Evolutionary conservation across 2,329 filamentous ascomycete species (phyloP).

Genomic region (Neurospora sp.): DNA sequence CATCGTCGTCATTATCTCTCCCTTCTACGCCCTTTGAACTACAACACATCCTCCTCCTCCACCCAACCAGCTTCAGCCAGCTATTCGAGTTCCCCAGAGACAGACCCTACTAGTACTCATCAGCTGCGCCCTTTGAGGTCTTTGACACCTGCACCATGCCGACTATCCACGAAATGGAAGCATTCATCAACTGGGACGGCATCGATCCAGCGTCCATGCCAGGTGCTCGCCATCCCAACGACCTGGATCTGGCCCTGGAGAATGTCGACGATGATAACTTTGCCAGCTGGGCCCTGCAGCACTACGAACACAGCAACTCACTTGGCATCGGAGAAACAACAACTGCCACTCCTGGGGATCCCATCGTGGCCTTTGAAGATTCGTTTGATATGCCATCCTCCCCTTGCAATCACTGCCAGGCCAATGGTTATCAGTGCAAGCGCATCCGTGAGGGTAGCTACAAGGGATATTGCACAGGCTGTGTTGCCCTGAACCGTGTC

Average conservation of each 20-base stretch:
- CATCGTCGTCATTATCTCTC: neutral
- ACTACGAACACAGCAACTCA: constrained; percentile 38
- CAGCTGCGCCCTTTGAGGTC: constrained; percentile 2
- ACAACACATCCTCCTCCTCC: neutral
- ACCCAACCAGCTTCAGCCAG: neutral
- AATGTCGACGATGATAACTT: constrained; percentile 50
- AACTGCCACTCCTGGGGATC: constrained; percentile 14
- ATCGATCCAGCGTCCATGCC: constrained; percentile 26
- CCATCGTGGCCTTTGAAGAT: constrained; percentile 24
- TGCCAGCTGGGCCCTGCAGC: constrained; percentile 48
- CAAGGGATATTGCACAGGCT: constrained; percentile 52
- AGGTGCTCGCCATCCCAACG: constrained; percentile 13
- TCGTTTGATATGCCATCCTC: constrained; percentile 33
- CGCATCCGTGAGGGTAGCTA: constrained; percentile 48
- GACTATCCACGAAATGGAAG: constrained; percentile 33
- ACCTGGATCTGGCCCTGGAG: constrained; percentile 44
- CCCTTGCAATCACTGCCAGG: constrained; percentile 43
- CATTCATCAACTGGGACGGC: constrained; percentile 55
- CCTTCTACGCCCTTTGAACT: neutral
- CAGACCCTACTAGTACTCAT: neutral
- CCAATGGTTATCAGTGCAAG: constrained; percentile 49
- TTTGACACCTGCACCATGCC: constrained; percentile 1
- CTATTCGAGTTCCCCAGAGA: neutral
- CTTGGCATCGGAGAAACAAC: constrained; percentile 7
- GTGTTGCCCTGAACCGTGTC: constrained; percentile 46